Evolutionary conservation across 2,329 filamentous ascomycete genomes (phyloP).

Genomic region (Colletotrichum sp.): DNA sequence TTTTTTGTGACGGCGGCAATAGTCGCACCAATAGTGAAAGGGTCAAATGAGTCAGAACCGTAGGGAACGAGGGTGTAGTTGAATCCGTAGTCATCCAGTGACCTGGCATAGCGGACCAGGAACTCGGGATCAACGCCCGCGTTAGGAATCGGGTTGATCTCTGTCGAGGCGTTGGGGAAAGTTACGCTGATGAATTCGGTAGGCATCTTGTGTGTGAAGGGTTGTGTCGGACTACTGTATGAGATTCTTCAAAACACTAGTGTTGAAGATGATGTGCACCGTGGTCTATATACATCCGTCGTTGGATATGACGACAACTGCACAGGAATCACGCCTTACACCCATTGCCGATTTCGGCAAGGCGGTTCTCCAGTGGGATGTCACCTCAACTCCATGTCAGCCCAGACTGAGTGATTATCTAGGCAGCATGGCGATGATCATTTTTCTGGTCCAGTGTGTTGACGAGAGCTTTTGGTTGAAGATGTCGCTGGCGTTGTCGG

Average conservation of each 20-base stretch:
- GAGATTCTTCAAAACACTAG: neutral
- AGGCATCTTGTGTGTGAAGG: constrained; percentile 36
- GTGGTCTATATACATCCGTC: constrained; percentile 14
- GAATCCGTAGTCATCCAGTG: constrained; percentile 64
- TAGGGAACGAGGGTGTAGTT: constrained; percentile 69
- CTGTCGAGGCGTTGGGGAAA: constrained; percentile 61
- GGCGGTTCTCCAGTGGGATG: constrained; percentile 4
- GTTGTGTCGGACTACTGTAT: neutral
- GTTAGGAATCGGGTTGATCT: constrained; percentile 57
- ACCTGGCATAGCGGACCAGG: constrained; percentile 60
- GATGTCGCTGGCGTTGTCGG: neutral
- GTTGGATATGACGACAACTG: constrained; percentile 27
- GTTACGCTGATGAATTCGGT: constrained; percentile 65
- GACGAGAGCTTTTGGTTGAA: neutral
- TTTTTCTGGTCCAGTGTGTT: neutral
- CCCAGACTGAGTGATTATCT: neutral
- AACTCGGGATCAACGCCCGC: constrained; percentile 60
- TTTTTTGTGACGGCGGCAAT: constrained; percentile 63
- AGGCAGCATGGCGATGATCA: neutral
- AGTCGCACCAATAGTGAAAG: constrained; percentile 64
- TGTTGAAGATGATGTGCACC: neutral
- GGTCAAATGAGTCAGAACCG: constrained; percentile 58
- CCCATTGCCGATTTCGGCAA: constrained; percentile 20
- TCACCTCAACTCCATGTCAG: neutral
- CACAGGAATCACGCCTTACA: constrained; percentile 29